phyloP scores from a whole-genome alignment of 2,329 filamentous ascomycete species.

The Colletotrichum incanum region DNA sequence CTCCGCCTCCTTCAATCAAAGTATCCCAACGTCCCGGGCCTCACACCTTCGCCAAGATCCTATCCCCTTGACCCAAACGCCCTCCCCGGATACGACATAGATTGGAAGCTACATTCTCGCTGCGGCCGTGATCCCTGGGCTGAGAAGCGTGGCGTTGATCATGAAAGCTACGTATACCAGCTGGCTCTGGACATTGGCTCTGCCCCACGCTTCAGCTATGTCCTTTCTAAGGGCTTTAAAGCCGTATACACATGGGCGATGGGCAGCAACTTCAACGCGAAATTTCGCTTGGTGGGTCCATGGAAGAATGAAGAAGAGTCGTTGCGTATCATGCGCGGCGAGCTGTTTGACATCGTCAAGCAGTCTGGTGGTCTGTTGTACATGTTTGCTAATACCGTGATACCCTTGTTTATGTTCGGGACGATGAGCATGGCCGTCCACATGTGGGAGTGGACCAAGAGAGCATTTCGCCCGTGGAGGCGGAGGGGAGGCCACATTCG shows the following conservation, averaged over 20 bases:
- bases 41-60: not conserved
- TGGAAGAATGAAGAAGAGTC: conserved; percentile 57
- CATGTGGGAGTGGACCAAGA: conserved; percentile 36
- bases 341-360: conserved; percentile 58
- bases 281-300: conserved; percentile 63
- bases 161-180: conserved; percentile 66
- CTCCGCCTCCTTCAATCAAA: conserved; percentile 53
- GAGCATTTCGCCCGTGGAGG: conserved; percentile 3
- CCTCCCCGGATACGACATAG: conserved; percentile 54
- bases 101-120: conserved; percentile 58
- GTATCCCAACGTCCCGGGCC: conserved; percentile 28
- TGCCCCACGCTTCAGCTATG: conserved; percentile 56
- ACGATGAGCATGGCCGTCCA: conserved; percentile 51
- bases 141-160: conserved; percentile 61
- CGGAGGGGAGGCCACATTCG: conserved; percentile 16
- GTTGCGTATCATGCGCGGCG: conserved; percentile 56
- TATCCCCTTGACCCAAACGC: conserved; percentile 45
- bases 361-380: conserved; percentile 55
- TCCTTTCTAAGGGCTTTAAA: conserved; percentile 50
- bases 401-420: conserved; percentile 56
- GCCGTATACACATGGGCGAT: conserved; percentile 62
- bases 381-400: conserved; percentile 56
- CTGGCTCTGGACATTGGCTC: conserved; percentile 63
- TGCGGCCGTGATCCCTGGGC: conserved; percentile 52
- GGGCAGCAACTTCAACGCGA: conserved; percentile 65